A percentile compares a stretch with the other conserved stretches of the same genome.
Conservation (phyloP, 116 monocot genomes). For the Dioscorea cayenensis region DNA sequence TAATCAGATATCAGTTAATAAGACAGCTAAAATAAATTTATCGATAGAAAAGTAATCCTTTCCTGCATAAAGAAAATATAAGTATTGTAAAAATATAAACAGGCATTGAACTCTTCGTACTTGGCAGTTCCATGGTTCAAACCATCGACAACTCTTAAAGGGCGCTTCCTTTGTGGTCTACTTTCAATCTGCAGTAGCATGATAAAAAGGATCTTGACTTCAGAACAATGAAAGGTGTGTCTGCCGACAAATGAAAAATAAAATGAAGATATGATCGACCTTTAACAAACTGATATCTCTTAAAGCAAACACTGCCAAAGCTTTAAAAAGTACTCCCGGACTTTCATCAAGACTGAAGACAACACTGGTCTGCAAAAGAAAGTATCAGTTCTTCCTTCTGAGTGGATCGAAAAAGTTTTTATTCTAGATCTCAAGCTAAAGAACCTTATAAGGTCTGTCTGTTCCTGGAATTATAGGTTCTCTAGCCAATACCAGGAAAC, state of each 20-base stretch:
- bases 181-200: constrained; percentile 52
- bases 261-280: constrained; percentile 19
- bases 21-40: not conserved
- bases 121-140: constrained; percentile 38
- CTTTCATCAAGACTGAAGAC: constrained; percentile 83
- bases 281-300: constrained; percentile 60
- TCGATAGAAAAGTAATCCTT: not conserved
- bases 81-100: not conserved
- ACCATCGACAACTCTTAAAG: constrained; percentile 50
- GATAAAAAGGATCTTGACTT: constrained; percentile 2
- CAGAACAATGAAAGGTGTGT: not conserved
- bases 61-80: not conserved
- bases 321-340: constrained; percentile 68
- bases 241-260: constrained; percentile 1
- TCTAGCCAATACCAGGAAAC: constrained; percentile 60
- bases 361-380: constrained; percentile 54
- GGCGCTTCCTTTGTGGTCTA: constrained; percentile 44
- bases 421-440: constrained; percentile 1
- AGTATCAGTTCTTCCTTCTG: not conserved
- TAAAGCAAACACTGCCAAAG: constrained; percentile 58
- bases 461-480: constrained; percentile 63
- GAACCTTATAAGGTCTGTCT: constrained; percentile 67
- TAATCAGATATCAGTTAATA: not conserved
- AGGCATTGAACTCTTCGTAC: constrained; percentile 11
- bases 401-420: not conserved